Base-by-base conservation (phyloP, 257 asterid species). In the Nicotiana knightiana region DNA sequence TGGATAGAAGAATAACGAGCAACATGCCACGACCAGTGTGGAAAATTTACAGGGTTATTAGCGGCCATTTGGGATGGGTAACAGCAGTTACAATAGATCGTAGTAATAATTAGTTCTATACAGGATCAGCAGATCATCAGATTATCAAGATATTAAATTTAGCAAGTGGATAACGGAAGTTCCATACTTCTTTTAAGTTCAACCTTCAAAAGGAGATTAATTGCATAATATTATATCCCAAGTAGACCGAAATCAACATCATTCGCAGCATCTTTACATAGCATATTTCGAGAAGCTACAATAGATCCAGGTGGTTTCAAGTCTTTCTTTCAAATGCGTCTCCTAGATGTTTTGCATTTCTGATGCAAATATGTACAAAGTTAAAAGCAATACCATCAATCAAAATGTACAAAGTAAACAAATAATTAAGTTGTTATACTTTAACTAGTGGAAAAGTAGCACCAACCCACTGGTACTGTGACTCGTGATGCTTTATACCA, bases 161-260 rank as follows among this genome's bases (percentile, higher is more conserved):
- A 80, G 93, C 93, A 59, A 87, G 85, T 84, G 32, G 32, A 30
- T 2, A 30, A 30, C 32, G 32, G 32, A 30, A 30, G 32, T 30
- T 30, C 32, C 32, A 30, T 30, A 30, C 32, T 30, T 30, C 2
- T 30, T 30, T 30, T 1, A 30, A 92, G 96, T 61, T 32, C 35
- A 32, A 32, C 3, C 35, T 32, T 32, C 35, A 32, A 32, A 3
- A 32, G 35, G 35, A 32, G 35, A 92, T 86, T 93, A 92, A 82
- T 82, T 93, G 94, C 97, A 95, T 88, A 93, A 95, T 83, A 95
- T 95, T 98, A 95, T 95, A 85, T 89, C 97, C 79, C 99, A 93
- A 84, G 98, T 93, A 88, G 93, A 95, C 99, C 63, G 92, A 93
- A 39, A 91, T 95, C 67, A 95, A 93, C 55, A 85, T 88, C 87